phyloP scores from a whole-genome alignment of 1,139 yeast genomes.

The Blastobotrys serpentis region DNA sequence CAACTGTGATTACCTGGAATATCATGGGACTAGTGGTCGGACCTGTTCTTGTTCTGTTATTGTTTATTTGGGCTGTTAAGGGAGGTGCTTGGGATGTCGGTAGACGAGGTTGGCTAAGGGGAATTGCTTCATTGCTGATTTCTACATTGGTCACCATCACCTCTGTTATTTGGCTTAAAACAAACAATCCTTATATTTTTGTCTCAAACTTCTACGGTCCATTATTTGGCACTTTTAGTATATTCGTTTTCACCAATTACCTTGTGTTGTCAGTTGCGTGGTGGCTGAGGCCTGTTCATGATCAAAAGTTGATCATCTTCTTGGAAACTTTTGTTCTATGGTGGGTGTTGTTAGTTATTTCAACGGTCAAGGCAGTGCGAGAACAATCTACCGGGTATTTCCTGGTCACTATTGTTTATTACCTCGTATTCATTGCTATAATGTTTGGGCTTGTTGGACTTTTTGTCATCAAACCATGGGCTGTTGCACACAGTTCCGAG shows the following conservation, averaged over 20 bases:
- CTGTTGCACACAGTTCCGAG: background rate
- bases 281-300: constrained; percentile 58
- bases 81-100: constrained; percentile 50
- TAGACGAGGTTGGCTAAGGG: constrained; percentile 48
- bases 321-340: constrained; percentile 54
- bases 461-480: constrained; percentile 31
- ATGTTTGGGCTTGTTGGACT: constrained; percentile 54
- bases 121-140: constrained; percentile 54
- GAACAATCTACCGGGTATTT: constrained; percentile 63
- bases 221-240: constrained; percentile 45
- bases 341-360: constrained; percentile 56
- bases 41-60: constrained; percentile 53
- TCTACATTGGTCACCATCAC: constrained; percentile 45
- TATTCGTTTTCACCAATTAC: constrained; percentile 57
- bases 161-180: constrained; percentile 40
- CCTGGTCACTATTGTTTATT: constrained; percentile 50
- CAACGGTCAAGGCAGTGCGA: constrained; percentile 48
- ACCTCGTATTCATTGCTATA: constrained; percentile 51
- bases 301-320: constrained; percentile 67
- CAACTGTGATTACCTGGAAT: constrained; percentile 49
- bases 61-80: constrained; percentile 49
- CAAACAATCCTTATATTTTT: constrained; percentile 55
- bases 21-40: constrained; percentile 50
- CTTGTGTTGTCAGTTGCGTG: constrained; percentile 53
- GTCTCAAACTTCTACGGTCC: constrained; percentile 57